Conservation (phyloP, 169 alveolate genomes). For the Plasmodium gallinaceum region DNA sequence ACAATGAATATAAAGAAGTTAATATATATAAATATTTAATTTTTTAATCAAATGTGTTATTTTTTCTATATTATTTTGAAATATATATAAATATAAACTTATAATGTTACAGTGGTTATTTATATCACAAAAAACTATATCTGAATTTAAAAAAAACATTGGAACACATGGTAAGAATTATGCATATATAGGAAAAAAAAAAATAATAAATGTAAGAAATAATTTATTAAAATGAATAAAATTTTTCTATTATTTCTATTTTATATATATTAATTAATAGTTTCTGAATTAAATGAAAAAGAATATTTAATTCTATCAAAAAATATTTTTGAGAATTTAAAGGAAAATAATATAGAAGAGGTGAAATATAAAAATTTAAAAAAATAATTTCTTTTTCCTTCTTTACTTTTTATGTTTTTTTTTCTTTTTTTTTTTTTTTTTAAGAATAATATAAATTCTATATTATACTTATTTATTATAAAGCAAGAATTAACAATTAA, state of each 20-base stretch:
- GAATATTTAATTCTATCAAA: slow-evolving; percentile 58
- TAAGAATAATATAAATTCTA: slow-evolving; percentile 29
- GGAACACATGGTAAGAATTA: slow-evolving; percentile 44
- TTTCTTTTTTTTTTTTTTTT: neutral
- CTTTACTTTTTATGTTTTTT: neutral
- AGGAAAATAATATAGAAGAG: slow-evolving; percentile 58
- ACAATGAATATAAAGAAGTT: slow-evolving; percentile 68
- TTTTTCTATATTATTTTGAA: neutral
- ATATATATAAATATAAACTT: neutral
- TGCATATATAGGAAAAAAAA: neutral
- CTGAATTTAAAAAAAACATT: slow-evolving; percentile 59
- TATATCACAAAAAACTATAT: slow-evolving; percentile 45
- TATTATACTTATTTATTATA: slow-evolving; percentile 20
- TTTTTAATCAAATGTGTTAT: neutral
- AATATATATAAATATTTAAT: neutral
- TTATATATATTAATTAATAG: slow-evolving; percentile 16
- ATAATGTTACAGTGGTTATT: slow-evolving; percentile 41
- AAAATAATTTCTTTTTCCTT: neutral
- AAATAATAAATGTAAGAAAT: neutral
- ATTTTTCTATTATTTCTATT: neutral
- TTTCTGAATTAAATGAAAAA: slow-evolving; percentile 66
- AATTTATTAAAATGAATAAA: neutral
- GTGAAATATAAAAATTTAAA: slow-evolving; percentile 11
- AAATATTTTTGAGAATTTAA: slow-evolving; percentile 61
- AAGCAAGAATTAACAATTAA: slow-evolving; percentile 37